A percentile compares a stretch with the other conserved stretches of the same genome.
These are phyloP conservation scores for Bretschneidera sinensis DNA, from an alignment of 345 rosid species.

Conservation along the genomic window DNA sequence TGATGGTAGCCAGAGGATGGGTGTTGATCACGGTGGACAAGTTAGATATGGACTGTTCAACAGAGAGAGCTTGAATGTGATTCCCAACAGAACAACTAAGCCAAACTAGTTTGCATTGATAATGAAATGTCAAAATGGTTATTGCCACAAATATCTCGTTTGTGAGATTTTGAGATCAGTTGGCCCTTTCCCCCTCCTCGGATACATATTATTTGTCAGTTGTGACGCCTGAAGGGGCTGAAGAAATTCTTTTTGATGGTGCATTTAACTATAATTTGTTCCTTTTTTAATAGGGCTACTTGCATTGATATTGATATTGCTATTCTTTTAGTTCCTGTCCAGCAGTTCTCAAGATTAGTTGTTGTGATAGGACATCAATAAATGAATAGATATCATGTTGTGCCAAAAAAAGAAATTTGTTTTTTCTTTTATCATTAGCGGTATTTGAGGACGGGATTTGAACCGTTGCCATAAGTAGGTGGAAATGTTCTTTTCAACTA, in stretches of 20 bases:
- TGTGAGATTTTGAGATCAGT: background rate
- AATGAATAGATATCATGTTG: background rate
- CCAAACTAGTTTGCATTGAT: background rate
- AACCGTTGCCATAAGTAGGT: too few relatives aligned
- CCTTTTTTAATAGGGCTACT: background rate
- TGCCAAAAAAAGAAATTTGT: too few relatives aligned
- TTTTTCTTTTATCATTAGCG: too few relatives aligned
- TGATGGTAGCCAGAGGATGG: slow-evolving; percentile 10
- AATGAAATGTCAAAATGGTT: background rate
- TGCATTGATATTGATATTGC: background rate
- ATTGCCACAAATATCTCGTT: background rate
- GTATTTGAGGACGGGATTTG: too few relatives aligned
- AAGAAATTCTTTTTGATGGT: too few relatives aligned
- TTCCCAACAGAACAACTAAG: slow-evolving; percentile 1
- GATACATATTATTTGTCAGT: too few relatives aligned
- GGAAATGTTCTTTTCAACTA: too few relatives aligned
- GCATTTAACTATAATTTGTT: background rate
- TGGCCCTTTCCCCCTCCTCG: background rate
- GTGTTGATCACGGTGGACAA: slow-evolving; percentile 9
- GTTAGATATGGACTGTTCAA: slow-evolving; percentile 29
- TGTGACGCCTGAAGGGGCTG: background rate
- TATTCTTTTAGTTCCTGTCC: background rate
- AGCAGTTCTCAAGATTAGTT: background rate
- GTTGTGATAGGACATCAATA: background rate
- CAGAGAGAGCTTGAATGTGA: slow-evolving; percentile 10